phyloP scores from a whole-genome alignment of 1,139 yeast species.

The Zygoascus hellenicus region DNA sequence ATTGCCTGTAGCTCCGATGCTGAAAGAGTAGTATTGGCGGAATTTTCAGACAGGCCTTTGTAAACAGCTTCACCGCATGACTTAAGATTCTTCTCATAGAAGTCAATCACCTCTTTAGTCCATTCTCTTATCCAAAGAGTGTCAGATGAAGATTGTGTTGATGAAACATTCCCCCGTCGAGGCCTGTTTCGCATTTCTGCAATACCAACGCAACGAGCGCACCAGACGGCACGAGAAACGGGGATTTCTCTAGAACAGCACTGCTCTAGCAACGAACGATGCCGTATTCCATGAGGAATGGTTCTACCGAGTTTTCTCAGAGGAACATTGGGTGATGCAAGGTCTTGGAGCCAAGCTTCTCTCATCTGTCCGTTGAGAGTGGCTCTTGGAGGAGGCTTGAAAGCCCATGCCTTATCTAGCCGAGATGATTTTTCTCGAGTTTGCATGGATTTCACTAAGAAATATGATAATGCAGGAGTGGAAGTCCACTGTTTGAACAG shows the following conservation, averaged over 20 bases:
- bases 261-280: slow-evolving; percentile 65
- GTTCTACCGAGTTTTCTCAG: slow-evolving; percentile 63
- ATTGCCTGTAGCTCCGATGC: slow-evolving; percentile 15
- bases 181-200: slow-evolving; percentile 70
- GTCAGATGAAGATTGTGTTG: slow-evolving; percentile 36
- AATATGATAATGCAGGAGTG: slow-evolving; percentile 55
- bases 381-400: slow-evolving; percentile 78
- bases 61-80: slow-evolving; percentile 11
- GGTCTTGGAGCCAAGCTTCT: slow-evolving; percentile 78
- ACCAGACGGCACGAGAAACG: slow-evolving; percentile 76
- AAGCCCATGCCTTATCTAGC: slow-evolving; percentile 49
- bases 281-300: slow-evolving; percentile 87
- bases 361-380: slow-evolving; percentile 81
- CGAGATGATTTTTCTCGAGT: slow-evolving; percentile 63
- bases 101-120: slow-evolving; percentile 73
- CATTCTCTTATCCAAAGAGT: slow-evolving; percentile 75
- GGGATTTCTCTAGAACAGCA: slow-evolving; percentile 65
- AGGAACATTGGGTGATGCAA: slow-evolving; percentile 64
- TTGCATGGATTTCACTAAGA: slow-evolving; percentile 59
- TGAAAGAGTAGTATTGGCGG: slow-evolving; percentile 16
- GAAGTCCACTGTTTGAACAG: slow-evolving; percentile 43
- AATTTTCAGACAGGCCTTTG: not conserved
- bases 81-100: slow-evolving; percentile 43
- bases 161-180: slow-evolving; percentile 40
- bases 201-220: slow-evolving; percentile 77